Conservation (phyloP, 2,329 filamentous ascomycete species). For the Monilinia laxa region DNA sequence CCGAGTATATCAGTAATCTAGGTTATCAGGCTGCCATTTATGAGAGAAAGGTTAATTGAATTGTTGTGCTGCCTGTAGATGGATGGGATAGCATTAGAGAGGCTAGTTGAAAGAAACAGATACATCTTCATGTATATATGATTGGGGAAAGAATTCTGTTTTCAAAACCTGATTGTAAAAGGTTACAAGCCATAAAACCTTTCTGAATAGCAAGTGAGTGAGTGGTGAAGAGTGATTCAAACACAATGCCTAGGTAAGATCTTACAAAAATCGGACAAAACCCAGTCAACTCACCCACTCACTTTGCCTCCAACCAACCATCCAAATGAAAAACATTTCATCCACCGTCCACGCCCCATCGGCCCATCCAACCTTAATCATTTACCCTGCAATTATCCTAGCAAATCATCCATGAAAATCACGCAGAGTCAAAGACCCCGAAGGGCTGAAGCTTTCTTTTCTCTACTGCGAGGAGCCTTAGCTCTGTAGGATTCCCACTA, state of each 20-base stretch:
- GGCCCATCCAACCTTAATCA: conserved; percentile 9
- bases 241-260: neutral
- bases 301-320: neutral
- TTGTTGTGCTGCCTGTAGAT: no score
- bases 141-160: no score
- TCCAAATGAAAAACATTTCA: neutral
- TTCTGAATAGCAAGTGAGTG: neutral
- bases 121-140: no score
- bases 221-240: neutral
- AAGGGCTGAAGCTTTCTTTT: conserved; percentile 11
- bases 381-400: neutral
- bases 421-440: conserved; percentile 5
- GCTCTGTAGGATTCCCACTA: neutral
- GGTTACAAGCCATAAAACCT: neutral
- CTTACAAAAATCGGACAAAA: conserved; percentile 6
- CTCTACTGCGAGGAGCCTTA: neutral
- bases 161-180: neutral
- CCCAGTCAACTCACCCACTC: neutral
- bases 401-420: neutral
- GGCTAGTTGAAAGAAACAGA: neutral
- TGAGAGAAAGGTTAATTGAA: neutral
- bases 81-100: neutral
- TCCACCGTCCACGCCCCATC: neutral
- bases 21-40: neutral
- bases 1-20: no score